Conservation (phyloP, 2,329 filamentous ascomycete genomes). For the Periglandula ipomoeae region DNA sequence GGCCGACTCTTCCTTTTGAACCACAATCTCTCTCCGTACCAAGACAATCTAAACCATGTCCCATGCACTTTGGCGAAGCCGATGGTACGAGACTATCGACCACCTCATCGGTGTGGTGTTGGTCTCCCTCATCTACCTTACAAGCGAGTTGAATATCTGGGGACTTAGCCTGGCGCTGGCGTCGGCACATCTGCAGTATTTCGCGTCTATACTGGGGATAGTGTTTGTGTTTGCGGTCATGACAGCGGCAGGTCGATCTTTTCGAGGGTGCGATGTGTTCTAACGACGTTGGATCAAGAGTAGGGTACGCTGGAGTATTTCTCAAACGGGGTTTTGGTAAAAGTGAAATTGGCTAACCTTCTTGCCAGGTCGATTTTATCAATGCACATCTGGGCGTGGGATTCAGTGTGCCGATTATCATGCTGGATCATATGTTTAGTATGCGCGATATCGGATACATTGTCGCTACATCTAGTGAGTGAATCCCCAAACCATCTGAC, state of each 20-base stretch:
- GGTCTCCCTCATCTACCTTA: conserved; percentile 28
- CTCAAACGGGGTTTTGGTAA: no score
- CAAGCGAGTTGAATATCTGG: conserved; percentile 37
- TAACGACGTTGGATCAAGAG: conserved; percentile 24
- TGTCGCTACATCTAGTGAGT: conserved; percentile 35
- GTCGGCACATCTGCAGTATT: conserved; percentile 28
- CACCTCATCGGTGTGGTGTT: conserved; percentile 17
- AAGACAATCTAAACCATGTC: conserved; percentile 6
- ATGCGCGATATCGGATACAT: conserved; percentile 30
- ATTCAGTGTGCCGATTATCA: conserved; percentile 40
- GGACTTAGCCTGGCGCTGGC: conserved; percentile 29
- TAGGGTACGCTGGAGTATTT: conserved; percentile 18
- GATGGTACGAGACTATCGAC: conserved; percentile 6
- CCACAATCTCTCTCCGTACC: conserved; percentile 2
- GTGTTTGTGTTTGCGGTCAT: conserved; percentile 27
- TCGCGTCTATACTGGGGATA: conserved; percentile 41
- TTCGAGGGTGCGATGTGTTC: conserved; percentile 13
- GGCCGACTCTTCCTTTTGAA: no score
- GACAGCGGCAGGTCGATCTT: conserved; percentile 15
- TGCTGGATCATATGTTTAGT: conserved; percentile 29
- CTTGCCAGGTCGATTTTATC: conserved; percentile 36
- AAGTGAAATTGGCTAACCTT: conserved; percentile 1
- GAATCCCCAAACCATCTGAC: no score
- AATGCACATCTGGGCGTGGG: conserved; percentile 42
- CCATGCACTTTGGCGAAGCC: conserved; percentile 9